Base-by-base conservation (phyloP, 345 rosid genomes). In the Syzygium grande region DNA sequence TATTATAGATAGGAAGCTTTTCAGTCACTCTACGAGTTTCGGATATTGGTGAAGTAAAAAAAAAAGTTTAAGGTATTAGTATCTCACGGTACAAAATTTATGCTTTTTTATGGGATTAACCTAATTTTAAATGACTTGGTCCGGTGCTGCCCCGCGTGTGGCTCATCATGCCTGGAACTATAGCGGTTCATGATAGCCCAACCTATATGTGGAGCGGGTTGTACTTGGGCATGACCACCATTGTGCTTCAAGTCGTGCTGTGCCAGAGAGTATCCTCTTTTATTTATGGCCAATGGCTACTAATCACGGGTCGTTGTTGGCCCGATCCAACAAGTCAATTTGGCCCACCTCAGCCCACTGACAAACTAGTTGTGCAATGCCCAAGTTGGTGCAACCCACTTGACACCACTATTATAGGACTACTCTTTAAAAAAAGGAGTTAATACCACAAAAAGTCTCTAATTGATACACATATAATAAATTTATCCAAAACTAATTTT, bases 121-220 rank as follows among this genome's bases (percentile, higher is more conserved):
- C 38, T 19, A n/a, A 61, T 61, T 16, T 0, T 61, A 61, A 14
- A 61, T 61, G 73, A 19, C 19, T 61, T 0, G 10, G 0, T 59
- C 2, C 13, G 0, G 2, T 59, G 5, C 2, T 4, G 2, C 30
- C 30, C 4, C 10, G 2, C 12, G 30, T 2, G 2, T 0, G 7
- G 0, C 4, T 27, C n/a, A 7, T 25, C 30, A 0, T 12, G 1
- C 13, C 13, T 25, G 8, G 29, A 15, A 59, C 7, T 59, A 59
- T 27, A 27, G 29, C 4, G 12, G 8, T 61, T 16, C 68, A 0
- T 5, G 4, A 16, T 27, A 27, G 9, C 34, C 17, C 30, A 59
- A 27, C 68, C 68, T 59, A 27, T 12, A 4, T 27, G 30, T 27
- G 68, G 17, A 27, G 30, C 68, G 12, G 2, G 19, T n/a, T 3